Percentiles rank a stretch among this genome's conserved stretches.
These are phyloP conservation scores for Tritrichomonas musculus DNA, from an alignment of 208 protist genomes.

Conservation along the genomic window DNA sequence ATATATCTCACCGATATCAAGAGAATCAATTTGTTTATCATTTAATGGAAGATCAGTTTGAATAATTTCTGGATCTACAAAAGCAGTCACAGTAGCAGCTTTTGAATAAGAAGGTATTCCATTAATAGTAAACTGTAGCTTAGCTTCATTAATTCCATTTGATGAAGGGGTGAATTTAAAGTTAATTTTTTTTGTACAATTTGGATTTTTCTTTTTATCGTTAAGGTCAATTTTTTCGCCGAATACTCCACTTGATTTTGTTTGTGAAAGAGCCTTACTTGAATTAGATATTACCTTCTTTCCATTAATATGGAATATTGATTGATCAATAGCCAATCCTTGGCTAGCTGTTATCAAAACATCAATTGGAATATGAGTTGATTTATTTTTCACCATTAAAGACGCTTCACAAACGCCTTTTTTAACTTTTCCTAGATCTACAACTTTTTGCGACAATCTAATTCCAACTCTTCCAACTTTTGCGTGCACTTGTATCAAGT, in stretches of 20 bases:
- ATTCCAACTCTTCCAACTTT: neutral
- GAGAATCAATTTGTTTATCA: neutral
- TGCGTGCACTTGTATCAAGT: neutral
- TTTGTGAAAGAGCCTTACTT: too few relatives aligned
- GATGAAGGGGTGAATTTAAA: neutral
- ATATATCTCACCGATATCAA: neutral
- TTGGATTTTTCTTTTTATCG: too few relatives aligned
- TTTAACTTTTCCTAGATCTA: neutral
- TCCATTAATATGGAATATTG: neutral
- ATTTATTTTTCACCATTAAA: neutral
- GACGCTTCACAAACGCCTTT: neutral
- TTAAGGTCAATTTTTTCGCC: too few relatives aligned
- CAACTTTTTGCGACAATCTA: neutral
- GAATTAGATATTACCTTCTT: neutral
- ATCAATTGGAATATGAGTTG: constrained; percentile 9
- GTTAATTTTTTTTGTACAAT: neutral
- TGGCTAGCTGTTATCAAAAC: neutral
- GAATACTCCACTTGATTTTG: too few relatives aligned
- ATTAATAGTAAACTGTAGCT: neutral
- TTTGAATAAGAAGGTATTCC: neutral
- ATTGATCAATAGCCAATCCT: neutral
- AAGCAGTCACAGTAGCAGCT: neutral
- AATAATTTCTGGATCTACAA: neutral
- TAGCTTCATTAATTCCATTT: neutral
- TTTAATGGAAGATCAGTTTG: neutral